These are phyloP conservation scores for Cordia subcordata DNA, from an alignment of 257 asterid genomes.

Conservation along the genomic window DNA sequence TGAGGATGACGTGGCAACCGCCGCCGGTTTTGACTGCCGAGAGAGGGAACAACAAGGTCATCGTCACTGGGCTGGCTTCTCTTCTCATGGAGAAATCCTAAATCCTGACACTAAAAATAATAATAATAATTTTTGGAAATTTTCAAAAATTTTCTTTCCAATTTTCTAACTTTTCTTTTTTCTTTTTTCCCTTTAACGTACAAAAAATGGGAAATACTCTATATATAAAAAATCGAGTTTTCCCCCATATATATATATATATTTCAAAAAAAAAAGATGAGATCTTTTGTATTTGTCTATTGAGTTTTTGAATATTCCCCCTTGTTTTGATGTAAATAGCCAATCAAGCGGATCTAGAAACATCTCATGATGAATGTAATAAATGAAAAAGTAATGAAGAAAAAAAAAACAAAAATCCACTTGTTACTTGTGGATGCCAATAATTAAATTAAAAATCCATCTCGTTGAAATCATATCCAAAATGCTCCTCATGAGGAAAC, in stretches of 20 bases:
- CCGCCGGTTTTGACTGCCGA: constrained; percentile 74
- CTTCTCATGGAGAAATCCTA: constrained; percentile 70
- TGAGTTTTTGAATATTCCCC: constrained; percentile 3
- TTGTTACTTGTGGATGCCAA: neutral
- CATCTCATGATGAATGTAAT: neutral
- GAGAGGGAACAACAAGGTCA: constrained; percentile 52
- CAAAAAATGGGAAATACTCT: constrained; percentile 26
- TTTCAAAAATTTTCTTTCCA: constrained; percentile 15
- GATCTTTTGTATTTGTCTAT: neutral
- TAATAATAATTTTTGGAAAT: constrained; percentile 19
- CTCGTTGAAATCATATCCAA: constrained; percentile 21
- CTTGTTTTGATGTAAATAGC: constrained; percentile 5
- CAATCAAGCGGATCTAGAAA: neutral
- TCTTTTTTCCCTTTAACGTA: constrained; percentile 6
- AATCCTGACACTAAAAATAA: no score
- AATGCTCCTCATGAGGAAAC: constrained; percentile 27
- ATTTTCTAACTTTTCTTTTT: constrained; percentile 22
- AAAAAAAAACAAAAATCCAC: neutral
- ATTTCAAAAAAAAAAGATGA: no score
- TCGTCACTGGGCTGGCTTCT: constrained; percentile 86
- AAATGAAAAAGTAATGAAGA: no score
- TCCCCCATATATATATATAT: constrained; percentile 13
- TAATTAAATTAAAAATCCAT: neutral
- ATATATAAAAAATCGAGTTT: constrained; percentile 23
- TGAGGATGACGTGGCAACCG: constrained; percentile 58